A percentile compares a stretch with the other conserved stretches of the same genome.
Evolutionary conservation across 2,329 filamentous ascomycete genomes (phyloP).

Genomic region (Diplodia intermedia): DNA sequence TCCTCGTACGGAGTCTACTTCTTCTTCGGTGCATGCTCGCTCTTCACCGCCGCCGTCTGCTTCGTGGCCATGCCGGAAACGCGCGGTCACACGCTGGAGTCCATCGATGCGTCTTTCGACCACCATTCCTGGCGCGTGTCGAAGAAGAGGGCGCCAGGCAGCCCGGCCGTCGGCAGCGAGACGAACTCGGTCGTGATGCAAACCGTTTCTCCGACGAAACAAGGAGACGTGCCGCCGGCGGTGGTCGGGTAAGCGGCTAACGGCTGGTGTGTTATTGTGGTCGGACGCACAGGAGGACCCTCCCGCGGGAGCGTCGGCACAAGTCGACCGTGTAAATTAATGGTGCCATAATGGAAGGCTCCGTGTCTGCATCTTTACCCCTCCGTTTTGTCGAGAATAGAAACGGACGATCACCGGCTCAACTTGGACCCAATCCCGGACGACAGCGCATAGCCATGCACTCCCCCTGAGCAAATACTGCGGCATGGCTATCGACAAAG

Average conservation of each 20-base stretch:
- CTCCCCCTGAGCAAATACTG: neutral
- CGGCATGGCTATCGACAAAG: neutral
- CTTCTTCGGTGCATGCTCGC: slow-evolving; percentile 42
- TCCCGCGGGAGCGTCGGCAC: slow-evolving; percentile 13
- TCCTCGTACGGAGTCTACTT: slow-evolving; percentile 45
- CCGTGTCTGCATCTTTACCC: neutral
- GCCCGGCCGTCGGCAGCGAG: slow-evolving; percentile 7
- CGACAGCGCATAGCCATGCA: neutral
- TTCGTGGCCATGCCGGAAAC: slow-evolving; percentile 60
- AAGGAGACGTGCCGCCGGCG: neutral
- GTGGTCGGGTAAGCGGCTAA: neutral
- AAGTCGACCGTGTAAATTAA: slow-evolving; percentile 2
- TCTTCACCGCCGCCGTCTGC: slow-evolving; percentile 38
- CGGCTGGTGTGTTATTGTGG: neutral
- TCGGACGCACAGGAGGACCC: slow-evolving; percentile 3
- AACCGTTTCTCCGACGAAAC: slow-evolving; percentile 2
- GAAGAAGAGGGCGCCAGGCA: neutral
- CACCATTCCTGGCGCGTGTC: slow-evolving; percentile 34
- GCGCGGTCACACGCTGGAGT: slow-evolving; percentile 56
- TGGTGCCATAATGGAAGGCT: slow-evolving; percentile 6
- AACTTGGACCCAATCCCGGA: neutral
- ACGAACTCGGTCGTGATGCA: slow-evolving; percentile 18
- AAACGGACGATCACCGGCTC: slow-evolving; percentile 14
- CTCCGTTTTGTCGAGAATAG: neutral
- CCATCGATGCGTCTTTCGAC: slow-evolving; percentile 58